A percentile compares a stretch with the other conserved stretches of the same genome.
phyloP scores from a whole-genome alignment of 495 filamentous ascomycete species.

The Annulohypoxylon stygium region DNA sequence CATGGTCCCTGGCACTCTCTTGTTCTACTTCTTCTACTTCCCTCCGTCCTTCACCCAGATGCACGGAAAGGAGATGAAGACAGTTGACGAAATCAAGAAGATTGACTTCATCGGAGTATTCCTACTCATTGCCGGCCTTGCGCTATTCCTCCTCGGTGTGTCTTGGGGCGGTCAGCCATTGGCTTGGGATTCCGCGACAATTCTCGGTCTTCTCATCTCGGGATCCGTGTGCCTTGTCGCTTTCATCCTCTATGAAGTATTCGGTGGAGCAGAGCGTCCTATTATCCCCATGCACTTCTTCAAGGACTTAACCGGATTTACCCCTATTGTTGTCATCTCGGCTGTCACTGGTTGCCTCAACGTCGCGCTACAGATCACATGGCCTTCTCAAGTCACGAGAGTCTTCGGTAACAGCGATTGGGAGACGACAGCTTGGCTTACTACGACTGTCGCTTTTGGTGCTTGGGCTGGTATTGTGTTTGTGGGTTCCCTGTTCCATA shows the following conservation, averaged over 20 bases:
- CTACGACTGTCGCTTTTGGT: constrained; percentile 41
- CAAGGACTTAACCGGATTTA: constrained; percentile 54
- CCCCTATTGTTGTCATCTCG: constrained; percentile 53
- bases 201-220: constrained; percentile 58
- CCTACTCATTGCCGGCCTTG: constrained; percentile 53
- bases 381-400: constrained; percentile 29
- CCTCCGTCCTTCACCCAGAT: constrained; percentile 51
- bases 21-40: constrained; percentile 54
- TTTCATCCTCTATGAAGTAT: constrained; percentile 59
- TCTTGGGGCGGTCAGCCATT: constrained; percentile 63
- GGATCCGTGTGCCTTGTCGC: constrained; percentile 55
- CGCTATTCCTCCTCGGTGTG: constrained; percentile 61
- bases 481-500: constrained; percentile 24
- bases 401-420: constrained; percentile 26
- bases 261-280: constrained; percentile 47
- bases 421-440: constrained; percentile 33
- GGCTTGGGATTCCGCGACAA: constrained; percentile 59
- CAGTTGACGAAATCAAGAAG: constrained; percentile 48
- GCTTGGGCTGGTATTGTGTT: constrained; percentile 25
- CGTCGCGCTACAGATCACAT: constrained; percentile 39
- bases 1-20: constrained; percentile 38
- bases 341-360: constrained; percentile 47
- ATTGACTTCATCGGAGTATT: constrained; percentile 58
- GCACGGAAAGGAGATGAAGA: constrained; percentile 42
- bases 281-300: constrained; percentile 60